Evolutionary conservation across 257 asterid genomes (phyloP).

Genomic region (Solanum piurae): DNA sequence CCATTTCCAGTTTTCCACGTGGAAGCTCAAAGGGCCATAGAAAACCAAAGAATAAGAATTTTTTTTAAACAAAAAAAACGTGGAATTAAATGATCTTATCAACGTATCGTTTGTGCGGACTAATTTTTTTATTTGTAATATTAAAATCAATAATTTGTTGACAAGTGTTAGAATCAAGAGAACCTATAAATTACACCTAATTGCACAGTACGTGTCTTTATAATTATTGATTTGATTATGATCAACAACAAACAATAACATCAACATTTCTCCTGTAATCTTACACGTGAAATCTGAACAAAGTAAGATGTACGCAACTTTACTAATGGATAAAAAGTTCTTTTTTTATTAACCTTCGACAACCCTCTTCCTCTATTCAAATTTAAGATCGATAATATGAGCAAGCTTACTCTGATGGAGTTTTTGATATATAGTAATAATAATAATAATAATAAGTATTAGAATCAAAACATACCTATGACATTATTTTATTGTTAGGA

Average conservation of each 20-base stretch:
- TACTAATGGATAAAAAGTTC: rapidly evolving
- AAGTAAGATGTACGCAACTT: not conserved
- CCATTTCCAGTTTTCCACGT: not conserved
- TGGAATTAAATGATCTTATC: not conserved
- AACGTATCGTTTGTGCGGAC: not conserved
- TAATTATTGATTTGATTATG: not conserved
- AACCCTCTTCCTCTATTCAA: rapidly evolving
- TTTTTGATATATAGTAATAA: not conserved
- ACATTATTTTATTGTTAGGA: not conserved
- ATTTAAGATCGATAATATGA: rapidly evolving
- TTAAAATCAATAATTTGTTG: not conserved
- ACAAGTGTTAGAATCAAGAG: not conserved
- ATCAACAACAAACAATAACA: not conserved
- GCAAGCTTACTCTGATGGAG: rapidly evolving
- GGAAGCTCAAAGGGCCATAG: not conserved
- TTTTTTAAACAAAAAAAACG: not conserved
- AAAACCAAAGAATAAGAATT: not conserved
- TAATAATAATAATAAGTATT: not conserved
- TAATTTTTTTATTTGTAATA: not conserved
- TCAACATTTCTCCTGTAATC: rapidly evolving
- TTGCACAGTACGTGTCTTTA: too few relatives aligned
- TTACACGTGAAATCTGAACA: rapidly evolving
- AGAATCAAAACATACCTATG: not conserved
- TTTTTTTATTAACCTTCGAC: not conserved
- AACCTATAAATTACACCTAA: not conserved